phyloP scores from a whole-genome alignment of 2,329 filamentous ascomycete genomes.

The Corinectria fuckeliana region DNA sequence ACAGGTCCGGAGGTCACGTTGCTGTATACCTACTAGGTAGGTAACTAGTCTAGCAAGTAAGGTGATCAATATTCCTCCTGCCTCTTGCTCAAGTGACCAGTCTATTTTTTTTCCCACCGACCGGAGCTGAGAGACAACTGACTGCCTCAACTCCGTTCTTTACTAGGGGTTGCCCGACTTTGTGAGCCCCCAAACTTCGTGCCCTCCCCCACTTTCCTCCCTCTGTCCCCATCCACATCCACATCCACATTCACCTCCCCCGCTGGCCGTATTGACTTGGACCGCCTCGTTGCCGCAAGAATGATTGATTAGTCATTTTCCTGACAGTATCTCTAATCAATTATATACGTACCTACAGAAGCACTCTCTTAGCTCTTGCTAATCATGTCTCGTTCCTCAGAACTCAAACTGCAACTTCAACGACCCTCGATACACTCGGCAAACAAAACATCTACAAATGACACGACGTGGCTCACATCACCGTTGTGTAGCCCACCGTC shows the following conservation, averaged over 20 bases:
- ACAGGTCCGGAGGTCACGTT: background rate
- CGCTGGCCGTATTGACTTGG: background rate
- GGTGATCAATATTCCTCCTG: background rate
- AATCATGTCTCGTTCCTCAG: background rate
- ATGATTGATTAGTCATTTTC: background rate
- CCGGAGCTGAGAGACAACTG: background rate
- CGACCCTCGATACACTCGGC: slow-evolving; percentile 35
- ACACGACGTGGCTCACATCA: slow-evolving; percentile 20
- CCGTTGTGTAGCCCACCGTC: slow-evolving; percentile 23
- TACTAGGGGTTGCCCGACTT: background rate
- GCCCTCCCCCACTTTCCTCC: background rate
- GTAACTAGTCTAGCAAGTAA: background rate
- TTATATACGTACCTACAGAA: background rate
- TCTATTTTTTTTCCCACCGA: slow-evolving; percentile 9
- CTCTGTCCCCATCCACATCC: background rate
- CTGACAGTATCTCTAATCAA: background rate
- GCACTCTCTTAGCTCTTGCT: background rate
- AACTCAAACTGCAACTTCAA: background rate
- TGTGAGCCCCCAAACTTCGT: background rate
- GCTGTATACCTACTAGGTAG: no score
- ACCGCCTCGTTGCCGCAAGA: background rate
- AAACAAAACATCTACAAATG: slow-evolving; percentile 36
- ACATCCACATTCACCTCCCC: background rate
- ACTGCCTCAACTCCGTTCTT: background rate
- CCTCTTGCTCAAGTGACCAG: background rate